Evolutionary conservation across 768 basidiomycete genomes (phyloP).

Genomic region (Cystofilobasidium capitatum): DNA sequence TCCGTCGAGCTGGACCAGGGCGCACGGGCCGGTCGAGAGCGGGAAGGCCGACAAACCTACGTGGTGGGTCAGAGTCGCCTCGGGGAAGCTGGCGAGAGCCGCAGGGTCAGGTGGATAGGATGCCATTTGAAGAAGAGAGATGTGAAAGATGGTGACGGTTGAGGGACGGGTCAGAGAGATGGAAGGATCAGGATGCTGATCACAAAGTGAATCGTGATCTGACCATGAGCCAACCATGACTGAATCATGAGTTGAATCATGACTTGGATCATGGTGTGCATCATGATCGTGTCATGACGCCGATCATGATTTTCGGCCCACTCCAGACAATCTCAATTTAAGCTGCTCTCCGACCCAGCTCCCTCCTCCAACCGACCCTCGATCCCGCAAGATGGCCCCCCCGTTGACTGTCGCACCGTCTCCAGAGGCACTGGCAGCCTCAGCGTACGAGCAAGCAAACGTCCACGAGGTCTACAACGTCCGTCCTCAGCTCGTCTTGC

Average conservation of each 20-base stretch:
- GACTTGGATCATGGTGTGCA: no score
- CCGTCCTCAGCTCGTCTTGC: not conserved
- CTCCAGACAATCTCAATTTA: no score
- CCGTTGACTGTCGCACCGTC: conserved; percentile 22
- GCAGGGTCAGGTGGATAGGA: conserved; percentile 5
- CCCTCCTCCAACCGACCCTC: not conserved
- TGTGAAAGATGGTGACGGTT: not conserved
- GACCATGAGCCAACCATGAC: no score
- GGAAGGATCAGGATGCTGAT: not conserved
- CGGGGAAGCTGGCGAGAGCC: conserved; percentile 16
- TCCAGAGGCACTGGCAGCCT: not conserved
- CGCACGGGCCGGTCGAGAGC: conserved; percentile 23
- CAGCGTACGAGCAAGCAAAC: conserved; percentile 56
- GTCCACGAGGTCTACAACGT: conserved; percentile 74
- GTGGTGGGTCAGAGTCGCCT: conserved; percentile 20
- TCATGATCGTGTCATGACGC: no score
- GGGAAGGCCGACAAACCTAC: conserved; percentile 21
- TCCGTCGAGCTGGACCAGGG: conserved; percentile 14
- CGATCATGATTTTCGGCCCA: no score
- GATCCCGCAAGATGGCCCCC: conserved; percentile 5
- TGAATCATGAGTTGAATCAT: no score
- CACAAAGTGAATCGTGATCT: no score
- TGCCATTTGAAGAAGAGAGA: not conserved
- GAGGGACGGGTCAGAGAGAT: not conserved
- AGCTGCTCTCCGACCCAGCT: not conserved